phyloP scores from a whole-genome alignment of 73 alveolate species.

The Paramecium bursaria region DNA sequence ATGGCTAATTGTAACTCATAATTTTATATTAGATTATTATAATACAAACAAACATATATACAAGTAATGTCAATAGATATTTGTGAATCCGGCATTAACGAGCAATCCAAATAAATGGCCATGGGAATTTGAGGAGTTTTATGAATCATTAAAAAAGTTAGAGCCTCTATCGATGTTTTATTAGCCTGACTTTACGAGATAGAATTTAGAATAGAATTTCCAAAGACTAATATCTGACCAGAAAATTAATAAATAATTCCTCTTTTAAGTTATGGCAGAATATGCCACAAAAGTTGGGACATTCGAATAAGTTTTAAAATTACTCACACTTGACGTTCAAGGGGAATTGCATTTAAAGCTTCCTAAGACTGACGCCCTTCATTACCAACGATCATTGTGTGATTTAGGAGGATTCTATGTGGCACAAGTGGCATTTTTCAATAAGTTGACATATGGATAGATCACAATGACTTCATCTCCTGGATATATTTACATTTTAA shows the following conservation, averaged over 20 bases:
- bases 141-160: slow-evolving; percentile 17
- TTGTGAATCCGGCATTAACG: neutral
- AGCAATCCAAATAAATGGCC: slow-evolving; percentile 44
- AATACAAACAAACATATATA: neutral
- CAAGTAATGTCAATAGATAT: slow-evolving; percentile 33
- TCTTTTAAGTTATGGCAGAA: slow-evolving; percentile 55
- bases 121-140: slow-evolving; percentile 54
- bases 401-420: slow-evolving; percentile 78
- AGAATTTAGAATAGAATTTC: slow-evolving; percentile 7
- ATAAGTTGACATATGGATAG: slow-evolving; percentile 61
- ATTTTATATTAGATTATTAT: neutral
- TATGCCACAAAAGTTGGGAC: slow-evolving; percentile 69
- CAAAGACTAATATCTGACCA: neutral
- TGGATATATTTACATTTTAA: slow-evolving; percentile 74
- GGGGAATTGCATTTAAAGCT: slow-evolving; percentile 9
- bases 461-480: slow-evolving; percentile 87
- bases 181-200: slow-evolving; percentile 8
- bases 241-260: slow-evolving; percentile 1
- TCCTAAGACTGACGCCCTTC: slow-evolving; percentile 49
- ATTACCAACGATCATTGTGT: slow-evolving; percentile 71
- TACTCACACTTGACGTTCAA: slow-evolving; percentile 14
- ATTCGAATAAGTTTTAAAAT: slow-evolving; percentile 56
- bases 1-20: slow-evolving; percentile 5
- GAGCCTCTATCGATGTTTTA: slow-evolving; percentile 12
- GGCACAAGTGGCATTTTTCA: slow-evolving; percentile 70